Evolutionary conservation across 495 filamentous ascomycete genomes (phyloP), one percentile per base, ranked within the genome.

Genomic region (Tetracladium marchalianum): DNA sequence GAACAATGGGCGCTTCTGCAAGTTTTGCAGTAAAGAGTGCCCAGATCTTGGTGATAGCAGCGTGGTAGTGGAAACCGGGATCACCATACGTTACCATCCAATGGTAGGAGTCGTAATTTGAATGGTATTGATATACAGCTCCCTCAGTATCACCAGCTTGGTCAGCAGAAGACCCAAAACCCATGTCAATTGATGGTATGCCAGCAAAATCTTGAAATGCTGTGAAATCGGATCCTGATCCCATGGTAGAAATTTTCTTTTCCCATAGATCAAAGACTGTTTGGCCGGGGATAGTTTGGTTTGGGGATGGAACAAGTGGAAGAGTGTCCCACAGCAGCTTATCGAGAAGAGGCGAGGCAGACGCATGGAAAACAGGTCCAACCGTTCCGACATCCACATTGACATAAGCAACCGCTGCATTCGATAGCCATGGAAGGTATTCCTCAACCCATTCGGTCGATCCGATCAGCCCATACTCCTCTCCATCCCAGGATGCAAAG

Each of bases 401-500:
- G 33, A 98, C 61, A 54, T 98, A 98, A 13, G 89, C 88, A 33
- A 94, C 77, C 17, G 82, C 86, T 10, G 85, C 69, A 17, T 72
- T 71, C 9, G 71, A 77, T 9, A 97, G 71, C 88, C 90, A 95
- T 1, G 85, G 84, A 0, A 94, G 64, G 47, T 86, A 86, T 54
- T 98, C 92, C 62, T 98, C 92, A 7, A 98, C 92, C 68, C 89
- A 88, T 64, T 98, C 93, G 1, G 93, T 97, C 9, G 84, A 89
- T 11, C 92, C 92, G 42, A 96, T 77, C 11, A 93, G 65, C 50
- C 93, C 94, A 58, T 95, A 97, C 61, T 94, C 89, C 58, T 87
- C 85, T 24, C 81, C 92, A 57, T 98, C 92, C 92, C 92, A 97
- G 55, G 82, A 90, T 18, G 84, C 86, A 62, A 97, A 95, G 49